Conservation (phyloP, 2,329 filamentous ascomycete species). For the Camptophora hylomeconis region DNA sequence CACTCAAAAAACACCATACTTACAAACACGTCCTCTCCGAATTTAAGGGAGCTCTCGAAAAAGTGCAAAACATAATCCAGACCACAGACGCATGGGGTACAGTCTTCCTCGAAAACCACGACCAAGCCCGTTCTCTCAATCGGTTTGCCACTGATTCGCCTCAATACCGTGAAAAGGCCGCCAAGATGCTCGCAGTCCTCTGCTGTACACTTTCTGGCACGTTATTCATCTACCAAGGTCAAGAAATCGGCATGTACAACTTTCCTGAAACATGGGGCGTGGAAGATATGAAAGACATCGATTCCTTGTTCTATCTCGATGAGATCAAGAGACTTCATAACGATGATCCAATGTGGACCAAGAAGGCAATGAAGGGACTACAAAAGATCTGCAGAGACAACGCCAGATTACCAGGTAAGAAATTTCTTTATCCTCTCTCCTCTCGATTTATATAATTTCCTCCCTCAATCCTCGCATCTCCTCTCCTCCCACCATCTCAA, state of each 20-base stretch:
- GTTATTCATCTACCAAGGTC: conserved; percentile 42
- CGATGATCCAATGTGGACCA: conserved; percentile 25
- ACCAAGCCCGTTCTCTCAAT: conserved; percentile 47
- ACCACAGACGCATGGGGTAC: conserved; percentile 50
- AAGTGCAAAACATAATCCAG: conserved; percentile 44
- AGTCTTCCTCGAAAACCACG: conserved; percentile 53
- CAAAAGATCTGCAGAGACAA: conserved; percentile 46
- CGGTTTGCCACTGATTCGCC: conserved; percentile 40
- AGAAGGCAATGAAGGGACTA: conserved; percentile 39
- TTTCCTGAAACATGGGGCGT: conserved; percentile 33
- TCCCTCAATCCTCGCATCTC: too few species aligned
- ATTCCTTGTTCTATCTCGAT: conserved; percentile 26
- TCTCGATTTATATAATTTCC: too few species aligned
- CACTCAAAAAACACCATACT: too few species aligned
- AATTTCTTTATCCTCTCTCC: too few species aligned
- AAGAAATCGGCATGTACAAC: conserved; percentile 45
- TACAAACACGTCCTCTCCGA: conserved; percentile 37
- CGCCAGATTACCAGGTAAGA: conserved; percentile 50
- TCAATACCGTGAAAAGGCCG: conserved; percentile 34
- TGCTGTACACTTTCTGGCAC: conserved; percentile 41
- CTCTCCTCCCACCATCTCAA: too few species aligned
- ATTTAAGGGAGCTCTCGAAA: conserved; percentile 39
- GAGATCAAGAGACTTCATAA: conserved; percentile 21
- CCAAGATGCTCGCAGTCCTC: conserved; percentile 47
- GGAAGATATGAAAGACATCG: conserved; percentile 20